These are phyloP conservation scores for Moelleriella libera DNA, from an alignment of 2,329 filamentous ascomycete species.

Conservation along the genomic window DNA sequence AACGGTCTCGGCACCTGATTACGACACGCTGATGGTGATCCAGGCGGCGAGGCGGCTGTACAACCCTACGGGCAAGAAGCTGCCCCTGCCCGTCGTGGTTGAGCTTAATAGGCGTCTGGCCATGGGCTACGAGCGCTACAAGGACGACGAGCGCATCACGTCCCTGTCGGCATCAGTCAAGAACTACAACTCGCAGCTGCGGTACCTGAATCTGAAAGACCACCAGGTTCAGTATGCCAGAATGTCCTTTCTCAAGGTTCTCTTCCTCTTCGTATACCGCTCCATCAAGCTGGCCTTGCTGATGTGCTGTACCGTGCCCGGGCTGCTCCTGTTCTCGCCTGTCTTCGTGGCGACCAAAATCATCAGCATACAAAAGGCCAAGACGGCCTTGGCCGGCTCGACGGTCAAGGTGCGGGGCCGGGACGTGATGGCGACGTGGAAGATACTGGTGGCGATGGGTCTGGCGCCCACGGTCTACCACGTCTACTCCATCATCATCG, in stretches of 20 bases:
- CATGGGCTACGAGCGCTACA: constrained; percentile 83
- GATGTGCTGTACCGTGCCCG: constrained; percentile 70
- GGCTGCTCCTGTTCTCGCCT: constrained; percentile 73
- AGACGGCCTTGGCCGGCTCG: constrained; percentile 70
- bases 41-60: constrained; percentile 89
- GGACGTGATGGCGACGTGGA: constrained; percentile 91
- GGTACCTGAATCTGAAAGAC: constrained; percentile 76
- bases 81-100: constrained; percentile 82
- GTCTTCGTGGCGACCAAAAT: constrained; percentile 75
- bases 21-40: constrained; percentile 92
- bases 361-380: constrained; percentile 70
- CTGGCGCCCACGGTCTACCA: constrained; percentile 73
- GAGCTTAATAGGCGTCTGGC: constrained; percentile 87
- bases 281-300: constrained; percentile 64
- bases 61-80: constrained; percentile 85
- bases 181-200: constrained; percentile 76
- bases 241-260: constrained; percentile 62
- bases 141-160: constrained; percentile 75
- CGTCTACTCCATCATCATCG: constrained; percentile 62
- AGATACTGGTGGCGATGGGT: constrained; percentile 74
- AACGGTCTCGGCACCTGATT: constrained; percentile 84
- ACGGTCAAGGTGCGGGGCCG: constrained; percentile 79
- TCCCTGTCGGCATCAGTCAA: constrained; percentile 61
- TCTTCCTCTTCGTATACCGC: constrained; percentile 67
- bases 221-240: constrained; percentile 90